These are phyloP conservation scores for Trichophyton schoenleinii DNA, from an alignment of 2,329 filamentous ascomycete genomes.

Conservation along the genomic window DNA sequence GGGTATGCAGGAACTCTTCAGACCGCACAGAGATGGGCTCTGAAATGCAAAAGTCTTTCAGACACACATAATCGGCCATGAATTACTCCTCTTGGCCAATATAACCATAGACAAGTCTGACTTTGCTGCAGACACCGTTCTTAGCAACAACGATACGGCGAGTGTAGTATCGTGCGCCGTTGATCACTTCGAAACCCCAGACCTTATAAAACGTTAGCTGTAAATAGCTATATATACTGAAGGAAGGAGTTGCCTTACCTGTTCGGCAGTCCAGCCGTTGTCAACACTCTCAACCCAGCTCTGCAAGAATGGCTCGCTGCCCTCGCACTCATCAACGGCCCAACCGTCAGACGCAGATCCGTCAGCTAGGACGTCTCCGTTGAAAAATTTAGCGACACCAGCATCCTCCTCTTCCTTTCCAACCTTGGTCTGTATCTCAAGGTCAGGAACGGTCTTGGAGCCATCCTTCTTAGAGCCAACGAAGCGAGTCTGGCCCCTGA, in stretches of 20 bases:
- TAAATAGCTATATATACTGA: neutral
- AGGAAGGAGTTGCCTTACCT: constrained; percentile 24
- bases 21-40: neutral
- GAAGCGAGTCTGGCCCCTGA: constrained; percentile 49
- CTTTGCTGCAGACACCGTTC: constrained; percentile 23
- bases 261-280: constrained; percentile 43
- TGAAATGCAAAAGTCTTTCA: neutral
- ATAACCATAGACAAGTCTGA: constrained; percentile 32
- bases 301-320: constrained; percentile 36
- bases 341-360: constrained; percentile 48
- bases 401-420: constrained; percentile 28
- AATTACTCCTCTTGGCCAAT: constrained; percentile 14
- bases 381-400: constrained; percentile 27
- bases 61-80: no score
- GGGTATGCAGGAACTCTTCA: neutral
- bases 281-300: constrained; percentile 38
- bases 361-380: constrained; percentile 36
- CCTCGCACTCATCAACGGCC: constrained; percentile 39
- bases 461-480: constrained; percentile 28
- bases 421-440: constrained; percentile 28
- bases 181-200: constrained; percentile 36
- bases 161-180: constrained; percentile 31
- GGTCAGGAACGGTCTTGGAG: constrained; percentile 24
- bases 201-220: constrained; percentile 19
- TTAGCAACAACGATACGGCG: constrained; percentile 33